Evolutionary conservation across 768 basidiomycete genomes (phyloP), one percentile per base, ranked within the genome.

Genomic region (Boletus rufocinnamomeus): DNA sequence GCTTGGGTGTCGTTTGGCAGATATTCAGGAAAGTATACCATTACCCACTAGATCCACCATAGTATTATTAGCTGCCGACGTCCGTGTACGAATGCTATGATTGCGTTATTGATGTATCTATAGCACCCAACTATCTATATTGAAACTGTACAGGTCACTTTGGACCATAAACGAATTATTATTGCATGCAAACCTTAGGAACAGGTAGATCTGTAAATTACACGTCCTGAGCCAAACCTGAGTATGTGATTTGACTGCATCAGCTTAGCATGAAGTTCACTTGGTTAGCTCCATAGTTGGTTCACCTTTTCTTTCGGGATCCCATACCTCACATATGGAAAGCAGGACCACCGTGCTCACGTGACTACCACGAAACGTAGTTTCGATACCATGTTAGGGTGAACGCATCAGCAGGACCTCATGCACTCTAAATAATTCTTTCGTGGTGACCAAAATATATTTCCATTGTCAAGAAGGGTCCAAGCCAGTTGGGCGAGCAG

Each of bases 21-120:
- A 50, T 68, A 35, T 63, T 69, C 34, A 65, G 71, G 58, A 74
- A 62, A 61, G 69, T 48, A 32, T 74, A 74, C 38, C 72, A 74
- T 59, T 74, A 74, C 56, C 72, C 72, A 37, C 64, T 74, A 16
- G 74, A 74, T 57, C 72, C 72, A 25, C 74, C 72, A 17, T 66
- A 63, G 69, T 41, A 41, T 21, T 21, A 41, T n/a, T n/a, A 10
- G 37, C 37, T 49, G 17, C 17, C 27, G 2, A 52, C 21, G 27
- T 19, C 23, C 19, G 40, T 62, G 51, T 61, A 57, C 54, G 54
- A 59, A 40, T 59, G 44, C 41, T 62, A 37, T 57, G 28, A 48
- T 51, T 41, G 46, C 19, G 13, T 50, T 49, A 27, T 48, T 38
- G 40, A 28, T 67, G 61, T 65, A 63, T 68, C 46, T 32, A 7